Percentiles rank a stretch among this genome's conserved stretches.
Evolutionary conservation across 352 stramenopile species (phyloP).

Genomic region (Pythium vanterpoolii): DNA sequence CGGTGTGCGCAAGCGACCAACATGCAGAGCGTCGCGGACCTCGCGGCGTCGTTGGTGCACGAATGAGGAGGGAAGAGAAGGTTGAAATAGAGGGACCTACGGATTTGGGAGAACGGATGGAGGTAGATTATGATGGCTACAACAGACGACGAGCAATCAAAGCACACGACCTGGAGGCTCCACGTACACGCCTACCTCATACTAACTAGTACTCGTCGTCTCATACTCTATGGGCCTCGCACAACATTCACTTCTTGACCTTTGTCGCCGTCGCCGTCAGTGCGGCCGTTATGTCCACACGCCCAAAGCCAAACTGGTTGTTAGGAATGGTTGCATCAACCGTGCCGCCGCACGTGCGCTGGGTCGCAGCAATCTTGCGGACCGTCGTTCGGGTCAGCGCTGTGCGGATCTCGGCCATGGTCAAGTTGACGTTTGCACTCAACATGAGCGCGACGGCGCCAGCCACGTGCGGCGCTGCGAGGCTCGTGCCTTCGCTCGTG

Average conservation of each 20-base stretch:
- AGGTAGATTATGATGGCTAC: too few species aligned
- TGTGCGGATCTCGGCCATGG: slow-evolving; percentile 8
- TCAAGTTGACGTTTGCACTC: slow-evolving; percentile 14
- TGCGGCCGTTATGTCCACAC: slow-evolving; percentile 16
- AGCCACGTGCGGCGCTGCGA: slow-evolving; percentile 28
- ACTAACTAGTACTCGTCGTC: too few species aligned
- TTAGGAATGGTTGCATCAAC: slow-evolving; percentile 25
- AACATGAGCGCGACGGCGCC: slow-evolving; percentile 29
- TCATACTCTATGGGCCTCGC: too few species aligned
- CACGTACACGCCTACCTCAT: too few species aligned
- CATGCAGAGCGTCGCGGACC: slow-evolving; percentile 40
- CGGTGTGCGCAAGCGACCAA: slow-evolving; percentile 52
- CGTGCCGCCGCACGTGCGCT: slow-evolving; percentile 13
- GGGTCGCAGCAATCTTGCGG: slow-evolving; percentile 15
- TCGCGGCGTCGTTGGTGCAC: slow-evolving; percentile 43
- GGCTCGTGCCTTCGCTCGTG: slow-evolving; percentile 28
- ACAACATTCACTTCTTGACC: neutral
- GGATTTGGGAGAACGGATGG: too few species aligned
- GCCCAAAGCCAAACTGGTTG: slow-evolving; percentile 33
- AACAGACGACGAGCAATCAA: too few species aligned
- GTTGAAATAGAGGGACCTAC: too few species aligned
- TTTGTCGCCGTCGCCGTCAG: slow-evolving; percentile 1
- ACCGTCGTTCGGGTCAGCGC: slow-evolving; percentile 8
- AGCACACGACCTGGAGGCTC: too few species aligned
- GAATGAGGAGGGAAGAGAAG: too few species aligned